These are phyloP conservation scores for Xerocomellus intermedius DNA, from an alignment of 768 basidiomycete species.

Conservation along the genomic window DNA sequence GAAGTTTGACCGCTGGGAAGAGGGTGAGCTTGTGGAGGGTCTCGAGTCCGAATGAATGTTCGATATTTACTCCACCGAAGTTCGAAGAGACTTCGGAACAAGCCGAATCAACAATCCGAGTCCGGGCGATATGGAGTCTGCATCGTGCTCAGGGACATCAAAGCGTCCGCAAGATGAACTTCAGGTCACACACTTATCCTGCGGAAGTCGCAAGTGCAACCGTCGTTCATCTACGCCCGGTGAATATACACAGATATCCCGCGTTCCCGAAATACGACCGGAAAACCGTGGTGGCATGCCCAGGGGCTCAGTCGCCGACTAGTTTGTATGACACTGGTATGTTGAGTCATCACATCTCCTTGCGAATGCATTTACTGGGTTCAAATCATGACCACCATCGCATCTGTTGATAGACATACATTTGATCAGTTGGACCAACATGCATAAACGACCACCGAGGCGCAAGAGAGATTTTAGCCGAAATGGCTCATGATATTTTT, in stretches of 20 bases:
- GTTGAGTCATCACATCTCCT: neutral
- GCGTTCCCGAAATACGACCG: neutral
- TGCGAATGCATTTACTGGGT: neutral
- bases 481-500: neutral
- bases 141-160: conserved; percentile 8
- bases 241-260: conserved; percentile 5
- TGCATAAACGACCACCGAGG: neutral
- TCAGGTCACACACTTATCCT: neutral
- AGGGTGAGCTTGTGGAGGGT: neutral
- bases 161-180: conserved; percentile 13
- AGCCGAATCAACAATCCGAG: conserved; percentile 6
- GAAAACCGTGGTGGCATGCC: neutral
- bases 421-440: conserved; percentile 8
- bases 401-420: conserved; percentile 19
- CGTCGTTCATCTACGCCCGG: conserved; percentile 1
- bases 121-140: conserved; percentile 13
- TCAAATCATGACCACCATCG: conserved; percentile 1
- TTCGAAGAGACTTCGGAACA: neutral
- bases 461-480: neutral
- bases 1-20: neutral
- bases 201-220: neutral
- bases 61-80: neutral
- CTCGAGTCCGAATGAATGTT: neutral
- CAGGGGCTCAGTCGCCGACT: neutral
- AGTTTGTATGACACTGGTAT: neutral